phyloP scores from a whole-genome alignment of 78 protist species.

The Salpingoeca rosetta region DNA sequence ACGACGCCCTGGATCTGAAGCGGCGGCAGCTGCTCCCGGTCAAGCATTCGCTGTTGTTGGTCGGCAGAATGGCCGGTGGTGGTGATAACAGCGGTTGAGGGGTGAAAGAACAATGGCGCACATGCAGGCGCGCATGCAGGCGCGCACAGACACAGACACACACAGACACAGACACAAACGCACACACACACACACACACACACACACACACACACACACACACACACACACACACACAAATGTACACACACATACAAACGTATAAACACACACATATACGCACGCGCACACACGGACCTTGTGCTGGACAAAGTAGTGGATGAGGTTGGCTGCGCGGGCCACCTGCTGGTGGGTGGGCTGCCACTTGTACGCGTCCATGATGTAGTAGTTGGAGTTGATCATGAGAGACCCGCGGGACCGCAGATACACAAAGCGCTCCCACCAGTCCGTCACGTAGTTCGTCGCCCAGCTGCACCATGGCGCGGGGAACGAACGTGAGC shows the following conservation, averaged over 20 bases:
- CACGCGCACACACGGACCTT: conserved; percentile 3
- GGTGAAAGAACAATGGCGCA: neutral
- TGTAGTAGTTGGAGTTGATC: conserved; percentile 63
- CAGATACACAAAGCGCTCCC: conserved; percentile 61
- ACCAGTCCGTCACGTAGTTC: conserved; percentile 52
- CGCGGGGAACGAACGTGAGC: too few species aligned
- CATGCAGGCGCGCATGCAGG: too few species aligned
- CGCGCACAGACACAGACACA: too few species aligned
- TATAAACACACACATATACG: neutral
- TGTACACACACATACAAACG: too few species aligned
- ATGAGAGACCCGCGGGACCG: conserved; percentile 31
- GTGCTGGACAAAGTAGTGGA: neutral
- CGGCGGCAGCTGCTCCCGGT: conserved; percentile 25
- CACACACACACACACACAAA: neutral
- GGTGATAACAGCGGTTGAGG: neutral
- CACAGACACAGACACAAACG: too few species aligned
- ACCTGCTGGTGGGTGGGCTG: conserved; percentile 11
- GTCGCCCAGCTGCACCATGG: neutral
- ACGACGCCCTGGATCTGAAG: conserved; percentile 27
- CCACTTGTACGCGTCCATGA: neutral
- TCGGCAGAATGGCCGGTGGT: too few species aligned
- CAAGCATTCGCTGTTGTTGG: too few species aligned
- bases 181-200: neutral
- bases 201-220: neutral
- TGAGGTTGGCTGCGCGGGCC: conserved; percentile 32